phyloP scores from a whole-genome alignment of 108 stramenopile genomes.

The Pseudonitzschia delicatissima region DNA sequence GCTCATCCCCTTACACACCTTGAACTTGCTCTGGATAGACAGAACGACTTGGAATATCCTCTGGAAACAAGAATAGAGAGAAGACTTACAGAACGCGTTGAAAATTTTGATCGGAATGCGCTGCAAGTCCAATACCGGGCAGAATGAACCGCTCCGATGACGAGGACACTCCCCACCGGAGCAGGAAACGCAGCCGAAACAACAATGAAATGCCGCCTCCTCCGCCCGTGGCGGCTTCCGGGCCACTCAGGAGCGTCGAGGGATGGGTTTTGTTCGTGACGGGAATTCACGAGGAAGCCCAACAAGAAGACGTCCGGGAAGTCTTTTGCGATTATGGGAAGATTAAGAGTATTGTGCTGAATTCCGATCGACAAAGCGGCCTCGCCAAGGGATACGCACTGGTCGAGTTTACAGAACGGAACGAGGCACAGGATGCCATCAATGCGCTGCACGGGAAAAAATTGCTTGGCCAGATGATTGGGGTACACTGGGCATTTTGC shows the following conservation, averaged over 20 bases:
- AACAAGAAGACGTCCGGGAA: slow-evolving; percentile 62
- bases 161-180: background rate
- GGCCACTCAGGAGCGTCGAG: slow-evolving; percentile 53
- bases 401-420: slow-evolving; percentile 30
- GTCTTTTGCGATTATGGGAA: slow-evolving; percentile 49
- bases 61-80: no score
- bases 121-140: background rate
- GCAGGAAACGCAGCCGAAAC: background rate
- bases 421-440: slow-evolving; percentile 53
- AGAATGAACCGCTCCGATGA: background rate
- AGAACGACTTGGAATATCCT: no score
- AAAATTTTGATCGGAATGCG: no score
- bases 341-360: slow-evolving; percentile 52
- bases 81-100: no score
- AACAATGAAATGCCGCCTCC: slow-evolving; percentile 16
- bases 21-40: no score
- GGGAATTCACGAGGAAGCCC: slow-evolving; percentile 66
- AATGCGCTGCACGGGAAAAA: slow-evolving; percentile 49
- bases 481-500: slow-evolving; percentile 66
- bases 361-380: slow-evolving; percentile 61
- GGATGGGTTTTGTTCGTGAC: slow-evolving; percentile 77
- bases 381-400: slow-evolving; percentile 55
- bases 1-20: no score
- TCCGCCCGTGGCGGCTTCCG: slow-evolving; percentile 16
- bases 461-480: slow-evolving; percentile 51